Evolutionary conservation across 805 yeast genomes (phyloP).

Genomic region (Candida peoriensis): DNA sequence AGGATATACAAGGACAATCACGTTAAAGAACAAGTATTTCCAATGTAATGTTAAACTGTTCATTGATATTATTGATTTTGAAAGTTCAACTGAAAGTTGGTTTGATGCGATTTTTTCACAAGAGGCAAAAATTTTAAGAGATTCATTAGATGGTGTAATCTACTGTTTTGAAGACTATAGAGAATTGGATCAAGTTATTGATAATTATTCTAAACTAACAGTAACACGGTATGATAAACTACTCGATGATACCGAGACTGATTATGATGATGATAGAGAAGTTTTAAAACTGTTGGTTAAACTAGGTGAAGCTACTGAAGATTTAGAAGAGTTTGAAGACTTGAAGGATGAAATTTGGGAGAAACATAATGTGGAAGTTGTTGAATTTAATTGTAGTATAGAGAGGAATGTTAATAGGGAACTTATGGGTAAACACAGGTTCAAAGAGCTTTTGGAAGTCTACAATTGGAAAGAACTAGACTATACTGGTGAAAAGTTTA

Average conservation of each 20-base stretch:
- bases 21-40: too few species aligned
- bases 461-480: neutral
- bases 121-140: conserved; percentile 22
- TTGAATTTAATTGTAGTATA: neutral
- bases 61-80: too few species aligned
- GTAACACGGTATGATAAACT: too few species aligned
- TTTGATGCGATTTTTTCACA: conserved; percentile 25
- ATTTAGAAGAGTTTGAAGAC: neutral
- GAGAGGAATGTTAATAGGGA: conserved; percentile 1
- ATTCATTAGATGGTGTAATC: conserved; percentile 26
- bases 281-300: too few species aligned
- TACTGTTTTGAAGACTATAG: conserved; percentile 15
- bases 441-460: neutral
- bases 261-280: too few species aligned
- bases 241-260: too few species aligned
- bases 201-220: too few species aligned
- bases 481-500: neutral
- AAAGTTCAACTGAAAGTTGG: too few species aligned
- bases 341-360: neutral
- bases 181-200: too few species aligned
- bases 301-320: too few species aligned
- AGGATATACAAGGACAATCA: too few species aligned
- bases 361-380: neutral
- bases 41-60: too few species aligned
- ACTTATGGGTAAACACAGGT: neutral